Base-by-base conservation (phyloP, 805 yeast genomes). In the Candida saitoana region DNA sequence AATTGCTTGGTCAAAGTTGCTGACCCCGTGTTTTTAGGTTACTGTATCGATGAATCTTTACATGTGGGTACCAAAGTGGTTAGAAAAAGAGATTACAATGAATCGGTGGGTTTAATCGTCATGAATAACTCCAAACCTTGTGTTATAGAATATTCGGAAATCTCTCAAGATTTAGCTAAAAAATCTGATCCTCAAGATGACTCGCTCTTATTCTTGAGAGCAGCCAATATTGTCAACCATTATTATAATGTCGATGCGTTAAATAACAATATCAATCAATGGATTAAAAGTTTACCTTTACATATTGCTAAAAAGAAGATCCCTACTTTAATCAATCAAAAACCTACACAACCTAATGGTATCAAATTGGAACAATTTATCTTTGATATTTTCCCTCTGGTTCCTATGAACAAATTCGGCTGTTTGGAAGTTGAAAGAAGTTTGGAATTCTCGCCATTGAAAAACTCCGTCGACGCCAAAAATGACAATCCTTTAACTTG, bases 201-300 rank as follows among this genome's bases (percentile, higher is more conserved):
- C 5, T 39, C 53, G 36, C 69, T 82, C 46, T 73, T 93, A 45
- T 76, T 76, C 49, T 76, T 88, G 52, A 77, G 98, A 52, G 96
- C 98, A 3, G 99, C 96, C 18, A 93, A 93, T 64, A 93, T 93
- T 49, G 99, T 93, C 42, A 93, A 93, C 61, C 99, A 93, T 65
- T 93, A 90, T 65, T 93, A 91, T 64, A 82, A 90, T 3, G 87
- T 87, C 36, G 83, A 76, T n/a, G 77, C 89, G 54, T 69, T 93
- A 54, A 62, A 65, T 19, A 49, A 65, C 24, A 70, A 71, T 64
- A 71, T 89, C 46, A 82, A 84, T 3, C 57, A 69, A 20, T 90
- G 96, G 96, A 75, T 79, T 49, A 60, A 76, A 3, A 76, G 84
- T 24, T 73, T 93, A 56, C 97, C 98, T n/a, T 91, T 83, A 69